Evolutionary conservation across 2,329 filamentous ascomycete species (phyloP), one percentile per base, ranked within the genome.

Genomic region (Aspergillus udagawae): DNA sequence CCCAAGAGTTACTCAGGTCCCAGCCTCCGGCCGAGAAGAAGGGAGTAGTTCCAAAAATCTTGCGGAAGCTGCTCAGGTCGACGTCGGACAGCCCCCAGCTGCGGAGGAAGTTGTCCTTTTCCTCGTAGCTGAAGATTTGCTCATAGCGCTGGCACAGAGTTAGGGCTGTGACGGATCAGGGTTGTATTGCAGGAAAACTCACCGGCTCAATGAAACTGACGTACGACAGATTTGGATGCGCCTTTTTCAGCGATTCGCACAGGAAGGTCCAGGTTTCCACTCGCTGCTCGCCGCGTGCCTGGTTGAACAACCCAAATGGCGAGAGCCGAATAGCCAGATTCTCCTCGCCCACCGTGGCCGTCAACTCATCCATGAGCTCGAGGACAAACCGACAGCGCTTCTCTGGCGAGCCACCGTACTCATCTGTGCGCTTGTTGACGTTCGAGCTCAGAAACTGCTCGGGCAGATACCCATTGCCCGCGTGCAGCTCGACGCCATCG

Each of bases 11-110:
- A 41, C 72, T 73, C 45, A 82, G 75, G 52, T 80, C 73, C 69
- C 79, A 86, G 0, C 82, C 82, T 5, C 83, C 83, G 0, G 80
- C 82, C 0, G 82, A 79, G 59, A 86, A 77, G 69, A 85, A 83
- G 0, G 82, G 82, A 0, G 82, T 81, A 5, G 73, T 68, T 2
- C 76, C 77, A 52, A 83, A 80, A 57, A 85, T 84, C 10, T 75
- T 61, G 21, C 81, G 78, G 63, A 84, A 83, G 2, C 71, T 55
- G 7, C 74, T 73, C 1, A 84, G 72, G 47, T 79, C 75, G 21
- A 82, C 75, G 3, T 77, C 67, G 6, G 67, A 50, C 5, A 83
- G 66, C 1, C 77, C 77, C 80, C 80, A 83, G 5, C 75, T 77
- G 27, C 70, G 55, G 3, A 84, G 71, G 62, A 81, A 80, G 29